These are phyloP conservation scores for Beauveria asiatica DNA, from an alignment of 2,329 filamentous ascomycete species.

Conservation along the genomic window DNA sequence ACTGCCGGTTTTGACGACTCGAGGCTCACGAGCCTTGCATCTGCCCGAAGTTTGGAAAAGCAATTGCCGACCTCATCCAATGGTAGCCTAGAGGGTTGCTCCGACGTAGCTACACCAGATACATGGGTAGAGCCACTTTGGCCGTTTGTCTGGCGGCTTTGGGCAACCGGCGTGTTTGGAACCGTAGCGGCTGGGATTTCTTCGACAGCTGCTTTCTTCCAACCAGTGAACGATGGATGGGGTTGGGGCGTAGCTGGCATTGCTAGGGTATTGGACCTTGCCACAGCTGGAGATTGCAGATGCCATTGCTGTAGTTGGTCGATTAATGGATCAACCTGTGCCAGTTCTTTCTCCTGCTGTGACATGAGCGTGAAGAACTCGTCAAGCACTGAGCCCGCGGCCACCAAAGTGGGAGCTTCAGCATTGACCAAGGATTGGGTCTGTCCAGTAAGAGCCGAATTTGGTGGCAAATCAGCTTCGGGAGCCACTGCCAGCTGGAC, in stretches of 20 bases:
- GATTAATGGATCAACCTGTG: constrained; percentile 1
- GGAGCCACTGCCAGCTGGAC: neutral
- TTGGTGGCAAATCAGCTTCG: neutral
- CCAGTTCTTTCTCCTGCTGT: neutral
- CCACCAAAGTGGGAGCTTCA: neutral
- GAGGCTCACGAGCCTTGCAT: neutral
- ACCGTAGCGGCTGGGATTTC: neutral
- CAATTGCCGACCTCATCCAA: neutral
- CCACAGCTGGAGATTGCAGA: neutral
- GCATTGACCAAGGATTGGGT: neutral
- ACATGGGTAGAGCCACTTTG: neutral
- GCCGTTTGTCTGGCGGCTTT: neutral
- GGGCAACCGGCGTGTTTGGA: neutral
- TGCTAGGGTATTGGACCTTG: neutral
- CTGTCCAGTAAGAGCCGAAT: neutral
- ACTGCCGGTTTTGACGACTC: neutral
- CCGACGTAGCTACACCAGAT: neutral
- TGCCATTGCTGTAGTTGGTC: neutral
- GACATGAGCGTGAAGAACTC: neutral
- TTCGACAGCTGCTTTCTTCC: neutral
- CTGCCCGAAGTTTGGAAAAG: neutral
- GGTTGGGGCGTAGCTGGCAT: neutral
- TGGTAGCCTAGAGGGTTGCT: neutral
- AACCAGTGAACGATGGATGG: neutral
- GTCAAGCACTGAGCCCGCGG: neutral